Evolutionary conservation across 73 alveolate genomes (phyloP), one percentile per base, ranked within the genome.

Genomic region (Diophrys sp.): DNA sequence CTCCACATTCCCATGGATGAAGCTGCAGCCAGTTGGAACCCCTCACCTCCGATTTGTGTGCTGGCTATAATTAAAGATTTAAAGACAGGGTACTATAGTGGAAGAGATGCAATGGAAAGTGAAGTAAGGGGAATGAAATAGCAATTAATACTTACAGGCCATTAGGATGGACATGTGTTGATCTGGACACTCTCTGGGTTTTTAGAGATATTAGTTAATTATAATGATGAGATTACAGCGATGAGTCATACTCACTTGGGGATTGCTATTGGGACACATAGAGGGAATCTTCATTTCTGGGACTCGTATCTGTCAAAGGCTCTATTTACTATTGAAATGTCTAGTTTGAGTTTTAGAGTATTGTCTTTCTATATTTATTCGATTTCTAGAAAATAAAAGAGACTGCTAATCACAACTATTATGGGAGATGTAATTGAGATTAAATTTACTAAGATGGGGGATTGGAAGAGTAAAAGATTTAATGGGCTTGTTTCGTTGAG

Each of bases 341-440:
- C 84, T 33, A 72, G 77, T 27, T 73, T 94, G 31, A 86, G 90
- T 14, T 85, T 92, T 33, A 91, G 89, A 76, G 74, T 94, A 71
- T 75, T 92, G 24, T 90, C 96, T 67, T 86, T 81, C 87, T 73
- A 92, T 33, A 84, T 94, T 33, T 84, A 73, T 66, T 76, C 85
- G 23, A 53, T 94, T 31, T 94, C 89, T 80, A 79, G 68, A 54
- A 91, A 89, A 71, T 80, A 89, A 73, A 77, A 87, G 71, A 81
- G 81, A 73, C 53, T 94, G n/a, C 81, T 91, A 34, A 68, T 91
- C 18, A 23, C 85, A 32, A 94, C 98, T 0, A 62, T 84, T 28
- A 95, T 87, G 31, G 98, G 98, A 1, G 98, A 94, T 89, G 87
- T 83, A 1, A 76, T 94, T 0, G 97, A 94, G 82, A 34, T 92